These are phyloP conservation scores for Saussurea involucrata DNA, from an alignment of 129 eudicot genomes.

Conservation along the genomic window DNA sequence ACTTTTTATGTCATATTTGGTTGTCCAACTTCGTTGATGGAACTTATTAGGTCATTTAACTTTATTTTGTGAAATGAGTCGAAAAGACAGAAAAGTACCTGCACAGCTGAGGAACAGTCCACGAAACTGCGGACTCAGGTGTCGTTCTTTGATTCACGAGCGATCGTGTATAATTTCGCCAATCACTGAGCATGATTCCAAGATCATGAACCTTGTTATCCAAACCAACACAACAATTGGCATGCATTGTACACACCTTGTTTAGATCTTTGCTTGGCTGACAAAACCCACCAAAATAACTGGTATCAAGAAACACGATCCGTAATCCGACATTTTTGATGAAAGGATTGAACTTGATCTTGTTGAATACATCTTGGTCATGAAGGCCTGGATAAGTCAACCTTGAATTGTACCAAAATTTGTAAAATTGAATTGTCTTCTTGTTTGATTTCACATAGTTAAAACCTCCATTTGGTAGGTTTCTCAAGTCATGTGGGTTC, in stretches of 20 bases:
- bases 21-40: background rate
- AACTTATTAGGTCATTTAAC: background rate
- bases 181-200: conserved; percentile 47
- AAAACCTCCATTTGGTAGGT: conserved; percentile 73
- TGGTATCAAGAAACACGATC: conserved; percentile 60
- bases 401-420: conserved; percentile 63
- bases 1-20: background rate
- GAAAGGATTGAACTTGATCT: conserved; percentile 46
- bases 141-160: background rate
- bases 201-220: conserved; percentile 69
- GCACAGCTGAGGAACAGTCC: conserved; percentile 55
- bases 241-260: conserved; percentile 83
- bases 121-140: conserved; percentile 4
- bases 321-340: conserved; percentile 38
- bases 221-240: conserved; percentile 78
- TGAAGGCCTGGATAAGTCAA: conserved; percentile 43
- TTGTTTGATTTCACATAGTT: conserved; percentile 55
- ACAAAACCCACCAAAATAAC: conserved; percentile 78
- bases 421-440: conserved; percentile 55
- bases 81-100: conserved; percentile 15
- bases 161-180: conserved; percentile 45
- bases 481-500: conserved; percentile 35
- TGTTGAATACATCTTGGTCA: conserved; percentile 68
- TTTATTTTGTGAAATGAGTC: background rate
- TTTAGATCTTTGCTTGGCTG: conserved; percentile 55